A percentile compares a stretch with the other conserved stretches of the same genome.
Conservation (phyloP, 768 basidiomycete genomes). For the Kwoniella botswanensis region DNA sequence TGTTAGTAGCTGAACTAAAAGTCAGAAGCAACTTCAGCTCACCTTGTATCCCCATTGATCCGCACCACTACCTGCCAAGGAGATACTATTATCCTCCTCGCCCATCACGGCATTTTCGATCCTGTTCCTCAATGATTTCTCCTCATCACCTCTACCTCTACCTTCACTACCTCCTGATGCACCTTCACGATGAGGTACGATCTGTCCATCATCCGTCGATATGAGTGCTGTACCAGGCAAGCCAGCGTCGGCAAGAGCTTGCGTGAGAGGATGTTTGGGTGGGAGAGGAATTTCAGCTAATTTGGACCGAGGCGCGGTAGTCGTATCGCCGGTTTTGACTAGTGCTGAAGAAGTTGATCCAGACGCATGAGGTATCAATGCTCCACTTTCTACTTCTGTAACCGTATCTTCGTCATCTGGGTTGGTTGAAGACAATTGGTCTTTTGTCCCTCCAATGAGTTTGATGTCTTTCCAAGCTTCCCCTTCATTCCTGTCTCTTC, state of each 20-base stretch:
- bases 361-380: conserved; percentile 24
- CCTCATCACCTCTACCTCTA: conserved; percentile 44
- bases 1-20: not conserved
- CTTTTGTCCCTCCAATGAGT: conserved; percentile 25
- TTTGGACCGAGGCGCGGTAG: conserved; percentile 2
- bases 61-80: conserved; percentile 43
- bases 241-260: conserved; percentile 53
- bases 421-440: conserved; percentile 18
- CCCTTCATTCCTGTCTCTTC: conserved; percentile 73
- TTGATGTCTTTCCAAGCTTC: conserved; percentile 57
- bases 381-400: not conserved
- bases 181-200: conserved; percentile 52
- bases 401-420: not conserved
- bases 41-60: conserved; percentile 56
- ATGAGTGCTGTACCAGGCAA: conserved; percentile 55
- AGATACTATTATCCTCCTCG: conserved; percentile 30
- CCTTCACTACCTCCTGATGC: conserved; percentile 43
- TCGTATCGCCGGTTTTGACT: conserved; percentile 14
- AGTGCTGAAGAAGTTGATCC: conserved; percentile 31
- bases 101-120: conserved; percentile 48
- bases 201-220: conserved; percentile 42
- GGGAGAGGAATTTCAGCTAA: conserved; percentile 43
- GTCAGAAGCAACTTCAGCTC: conserved; percentile 16
- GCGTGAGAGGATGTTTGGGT: conserved; percentile 48
- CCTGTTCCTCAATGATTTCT: conserved; percentile 26